These are phyloP conservation scores for Citrus maxima DNA, from an alignment of 345 rosid genomes.

Conservation along the genomic window DNA sequence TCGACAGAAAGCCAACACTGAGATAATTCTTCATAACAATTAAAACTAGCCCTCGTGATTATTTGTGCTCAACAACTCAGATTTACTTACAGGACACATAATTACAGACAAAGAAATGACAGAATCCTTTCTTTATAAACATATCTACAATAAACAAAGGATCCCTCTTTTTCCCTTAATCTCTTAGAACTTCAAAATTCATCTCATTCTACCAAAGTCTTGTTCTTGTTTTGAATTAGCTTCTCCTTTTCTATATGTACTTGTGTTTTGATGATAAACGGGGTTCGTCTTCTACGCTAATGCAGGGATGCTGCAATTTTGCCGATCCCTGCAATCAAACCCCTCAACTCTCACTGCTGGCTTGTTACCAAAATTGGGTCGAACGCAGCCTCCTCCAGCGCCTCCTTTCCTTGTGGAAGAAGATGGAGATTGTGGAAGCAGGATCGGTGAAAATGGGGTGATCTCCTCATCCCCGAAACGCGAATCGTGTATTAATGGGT, in stretches of 20 bases:
- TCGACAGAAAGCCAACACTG: background rate
- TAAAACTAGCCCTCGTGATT: slow-evolving; percentile 5
- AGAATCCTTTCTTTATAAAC: slow-evolving; percentile 23
- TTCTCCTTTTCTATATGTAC: slow-evolving; percentile 24
- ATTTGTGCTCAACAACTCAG: slow-evolving; percentile 21
- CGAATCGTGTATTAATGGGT: slow-evolving; percentile 91
- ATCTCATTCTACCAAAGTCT: slow-evolving; percentile 12
- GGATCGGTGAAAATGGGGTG: slow-evolving; percentile 33
- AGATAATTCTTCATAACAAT: background rate
- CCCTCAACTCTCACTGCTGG: slow-evolving; percentile 89
- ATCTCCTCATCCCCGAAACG: slow-evolving; percentile 60
- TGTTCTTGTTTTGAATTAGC: background rate
- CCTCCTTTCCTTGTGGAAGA: slow-evolving; percentile 56
- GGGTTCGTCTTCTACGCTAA: slow-evolving; percentile 44
- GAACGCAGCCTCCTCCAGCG: slow-evolving; percentile 37
- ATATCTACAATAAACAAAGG: slow-evolving; percentile 39
- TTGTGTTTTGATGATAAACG: slow-evolving; percentile 6
- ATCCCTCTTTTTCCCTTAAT: slow-evolving; percentile 1
- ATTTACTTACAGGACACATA: slow-evolving; percentile 14
- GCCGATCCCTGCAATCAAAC: slow-evolving; percentile 85
- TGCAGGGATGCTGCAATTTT: slow-evolving; percentile 74
- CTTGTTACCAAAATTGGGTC: slow-evolving; percentile 75
- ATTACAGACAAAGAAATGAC: slow-evolving; percentile 19
- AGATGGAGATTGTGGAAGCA: slow-evolving; percentile 42
- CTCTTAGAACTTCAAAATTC: slow-evolving; percentile 31